phyloP scores from a whole-genome alignment of 169 alveolate species.

The Neospora caninum region DNA sequence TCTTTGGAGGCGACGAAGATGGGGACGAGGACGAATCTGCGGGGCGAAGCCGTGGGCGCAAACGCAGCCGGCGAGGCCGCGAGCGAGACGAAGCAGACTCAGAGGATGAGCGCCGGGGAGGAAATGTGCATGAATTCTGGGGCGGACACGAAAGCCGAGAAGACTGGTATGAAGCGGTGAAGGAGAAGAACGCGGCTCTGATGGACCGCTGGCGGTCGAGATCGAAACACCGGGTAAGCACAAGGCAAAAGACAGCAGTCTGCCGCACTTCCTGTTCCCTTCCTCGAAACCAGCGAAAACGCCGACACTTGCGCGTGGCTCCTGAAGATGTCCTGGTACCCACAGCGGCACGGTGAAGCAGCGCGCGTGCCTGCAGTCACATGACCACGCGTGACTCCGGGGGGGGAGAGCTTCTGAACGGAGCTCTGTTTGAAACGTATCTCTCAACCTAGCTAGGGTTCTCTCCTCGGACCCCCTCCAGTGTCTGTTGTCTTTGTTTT shows the following conservation, averaged over 20 bases:
- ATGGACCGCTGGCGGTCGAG: conserved; percentile 77
- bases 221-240: conserved; percentile 58
- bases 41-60: neutral
- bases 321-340: no score
- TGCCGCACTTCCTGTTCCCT: neutral
- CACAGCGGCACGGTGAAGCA: no score
- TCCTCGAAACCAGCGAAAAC: no score
- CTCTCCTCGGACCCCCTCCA: no score
- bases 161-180: conserved; percentile 75
- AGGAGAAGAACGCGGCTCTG: conserved; percentile 75
- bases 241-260: neutral
- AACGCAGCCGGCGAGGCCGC: neutral
- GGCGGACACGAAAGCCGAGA: conserved; percentile 47
- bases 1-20: neutral
- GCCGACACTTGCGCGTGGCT: no score
- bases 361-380: no score
- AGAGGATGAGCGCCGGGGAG: neutral
- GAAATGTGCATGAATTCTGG: neutral
- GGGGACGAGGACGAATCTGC: neutral
- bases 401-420: no score
- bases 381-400: no score
- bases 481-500: no score
- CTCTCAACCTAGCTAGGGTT: no score
- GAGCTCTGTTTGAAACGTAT: no score
- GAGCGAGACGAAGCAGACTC: neutral